Conservation (phyloP, 2,329 filamentous ascomycete species). For the Rugonectria rugulosa region DNA sequence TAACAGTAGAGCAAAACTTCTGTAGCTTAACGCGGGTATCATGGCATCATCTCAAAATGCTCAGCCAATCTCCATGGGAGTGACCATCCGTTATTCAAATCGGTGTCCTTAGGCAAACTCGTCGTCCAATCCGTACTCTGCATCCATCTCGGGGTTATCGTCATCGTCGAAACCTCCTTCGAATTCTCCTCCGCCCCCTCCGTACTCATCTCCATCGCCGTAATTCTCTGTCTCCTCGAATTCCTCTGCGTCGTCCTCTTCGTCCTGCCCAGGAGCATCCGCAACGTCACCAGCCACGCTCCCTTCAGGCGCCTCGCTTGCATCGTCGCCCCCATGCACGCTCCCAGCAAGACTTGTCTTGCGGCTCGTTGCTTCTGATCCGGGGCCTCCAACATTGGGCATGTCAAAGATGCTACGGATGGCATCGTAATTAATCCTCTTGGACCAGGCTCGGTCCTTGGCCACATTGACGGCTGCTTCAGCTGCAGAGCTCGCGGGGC, state of each 20-base stretch:
- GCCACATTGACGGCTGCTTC: conserved; percentile 74
- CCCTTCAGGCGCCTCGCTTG: conserved; percentile 44
- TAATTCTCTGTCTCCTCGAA: conserved; percentile 46
- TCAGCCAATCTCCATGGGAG: too few species aligned
- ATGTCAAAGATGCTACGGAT: conserved; percentile 65
- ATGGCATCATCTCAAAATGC: too few species aligned
- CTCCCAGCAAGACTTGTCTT: conserved; percentile 50
- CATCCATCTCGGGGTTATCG: conserved; percentile 48
- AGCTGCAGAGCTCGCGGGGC: conserved; percentile 70
- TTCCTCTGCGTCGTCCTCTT: conserved; percentile 46
- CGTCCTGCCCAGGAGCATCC: conserved; percentile 42
- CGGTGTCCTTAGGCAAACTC: conserved; percentile 31
- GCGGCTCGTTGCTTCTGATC: conserved; percentile 59
- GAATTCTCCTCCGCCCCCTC: conserved; percentile 40
- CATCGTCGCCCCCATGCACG: conserved; percentile 46
- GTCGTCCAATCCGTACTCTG: conserved; percentile 44
- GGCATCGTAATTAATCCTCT: conserved; percentile 77
- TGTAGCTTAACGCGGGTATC: conserved; percentile 13
- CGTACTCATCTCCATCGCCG: conserved; percentile 44
- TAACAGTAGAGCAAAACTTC: too few species aligned
- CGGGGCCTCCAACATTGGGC: conserved; percentile 52
- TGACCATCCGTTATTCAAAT: background rate
- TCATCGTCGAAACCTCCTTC: conserved; percentile 47
- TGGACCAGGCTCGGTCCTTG: conserved; percentile 73
- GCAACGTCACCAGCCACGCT: conserved; percentile 46